Evolutionary conservation across 306 rosid species (phyloP), one percentile per base, ranked within the genome.

Genomic region (Amphicarpaea edgeworthii): DNA sequence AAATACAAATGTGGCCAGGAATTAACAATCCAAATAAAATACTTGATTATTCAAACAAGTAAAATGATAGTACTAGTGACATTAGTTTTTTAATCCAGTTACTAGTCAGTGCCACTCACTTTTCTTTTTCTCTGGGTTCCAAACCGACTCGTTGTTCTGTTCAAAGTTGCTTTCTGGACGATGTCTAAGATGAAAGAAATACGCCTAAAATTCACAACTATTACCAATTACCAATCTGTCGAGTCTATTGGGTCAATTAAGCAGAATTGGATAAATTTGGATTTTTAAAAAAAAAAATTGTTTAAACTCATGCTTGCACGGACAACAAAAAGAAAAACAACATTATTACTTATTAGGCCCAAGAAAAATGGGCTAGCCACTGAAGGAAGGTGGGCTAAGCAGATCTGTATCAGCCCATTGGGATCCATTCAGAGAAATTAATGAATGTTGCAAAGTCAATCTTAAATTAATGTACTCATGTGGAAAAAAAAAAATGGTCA

Each of bases 401-500:
- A 12, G 12, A 28, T 47, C 28, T 10, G n/a, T 10, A 20, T 2
- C 7, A 1, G 59, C 24, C 74, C 46, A 68, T 47, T 12, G 49
- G 16, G 1, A 43, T 43, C 16, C 16, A 43, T 43, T 43, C 6
- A 43, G 46, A 16, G 30, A 65, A 65, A 76, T 49, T 6, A 50
- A 37, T 2, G 15, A 50, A 37, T 2, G 15, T 66, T 46, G 11
- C 6, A 54, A 54, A 59, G 74, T 76, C 74, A 76, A 76, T 65
- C 32, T 37, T 41, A 65, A 76, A 76, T 34, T 41, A 64, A 37
- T 51, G 26, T 59, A 75, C 1, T 5, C 5, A 5, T 30, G 41
- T 68, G 60, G 61, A 57, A 40, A 59, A 58, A 59, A 58, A 47
- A 68, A 58, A 11, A 59, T 20, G 42, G 82, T 78, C 83, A 68